phyloP scores from a whole-genome alignment of 805 yeast genomes.

The Cyberlindnera saturnus region DNA sequence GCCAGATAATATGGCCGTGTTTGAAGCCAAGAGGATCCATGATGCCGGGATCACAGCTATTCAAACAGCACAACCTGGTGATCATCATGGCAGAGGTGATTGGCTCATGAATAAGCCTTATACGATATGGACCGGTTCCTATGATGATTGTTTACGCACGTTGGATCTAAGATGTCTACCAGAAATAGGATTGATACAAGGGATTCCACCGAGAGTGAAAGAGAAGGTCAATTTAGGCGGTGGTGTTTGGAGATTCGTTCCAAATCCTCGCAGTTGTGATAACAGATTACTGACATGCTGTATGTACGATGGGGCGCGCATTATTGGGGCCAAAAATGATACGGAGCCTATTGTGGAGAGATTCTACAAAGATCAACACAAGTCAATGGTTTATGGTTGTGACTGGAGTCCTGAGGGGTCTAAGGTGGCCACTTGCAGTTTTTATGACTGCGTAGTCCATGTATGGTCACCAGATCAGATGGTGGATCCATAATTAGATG shows the following conservation, averaged over 20 bases:
- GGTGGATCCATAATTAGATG: neutral
- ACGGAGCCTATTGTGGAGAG: slow-evolving; percentile 27
- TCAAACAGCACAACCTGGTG: slow-evolving; percentile 43
- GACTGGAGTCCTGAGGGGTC: slow-evolving; percentile 61
- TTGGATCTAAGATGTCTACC: slow-evolving; percentile 61
- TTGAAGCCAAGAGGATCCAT: slow-evolving; percentile 51
- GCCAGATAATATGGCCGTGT: slow-evolving; percentile 26
- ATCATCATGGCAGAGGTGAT: slow-evolving; percentile 21
- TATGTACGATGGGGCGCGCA: slow-evolving; percentile 92
- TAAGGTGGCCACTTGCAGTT: slow-evolving; percentile 75
- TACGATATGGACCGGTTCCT: slow-evolving; percentile 79
- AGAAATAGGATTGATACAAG: slow-evolving; percentile 33
- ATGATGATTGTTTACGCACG: slow-evolving; percentile 72
- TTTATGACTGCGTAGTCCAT: slow-evolving; percentile 81
- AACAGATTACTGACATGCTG: slow-evolving; percentile 70
- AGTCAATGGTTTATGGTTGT: slow-evolving; percentile 94
- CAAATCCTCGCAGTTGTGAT: slow-evolving; percentile 39
- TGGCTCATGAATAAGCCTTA: slow-evolving; percentile 43
- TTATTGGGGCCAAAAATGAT: slow-evolving; percentile 36
- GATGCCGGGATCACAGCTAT: slow-evolving; percentile 90
- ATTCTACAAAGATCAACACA: slow-evolving; percentile 63
- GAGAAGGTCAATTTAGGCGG: slow-evolving; percentile 63
- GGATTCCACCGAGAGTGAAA: slow-evolving; percentile 45
- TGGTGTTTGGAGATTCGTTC: slow-evolving; percentile 91
- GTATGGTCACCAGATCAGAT: slow-evolving; percentile 47